Evolutionary conservation across 2,329 filamentous ascomycete genomes (phyloP).

Genomic region (Pyricularia pennisetigena): DNA sequence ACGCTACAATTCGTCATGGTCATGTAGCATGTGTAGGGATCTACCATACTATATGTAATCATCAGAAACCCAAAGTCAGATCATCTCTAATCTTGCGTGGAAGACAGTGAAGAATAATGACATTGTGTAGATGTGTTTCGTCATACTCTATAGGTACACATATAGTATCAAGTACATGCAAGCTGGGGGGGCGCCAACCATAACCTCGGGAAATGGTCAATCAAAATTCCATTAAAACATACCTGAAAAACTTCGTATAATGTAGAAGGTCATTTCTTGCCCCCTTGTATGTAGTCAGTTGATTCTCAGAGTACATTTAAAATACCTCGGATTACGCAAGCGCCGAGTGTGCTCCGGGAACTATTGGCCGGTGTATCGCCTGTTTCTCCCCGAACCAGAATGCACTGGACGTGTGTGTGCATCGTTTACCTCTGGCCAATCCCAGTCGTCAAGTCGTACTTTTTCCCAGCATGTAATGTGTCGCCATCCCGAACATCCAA

Average conservation of each 20-base stretch:
- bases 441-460: neutral
- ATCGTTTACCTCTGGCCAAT: neutral
- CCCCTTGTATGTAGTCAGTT: neutral
- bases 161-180: neutral
- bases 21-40: too few species aligned
- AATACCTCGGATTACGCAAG: neutral
- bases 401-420: neutral
- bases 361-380: neutral
- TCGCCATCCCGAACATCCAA: neutral
- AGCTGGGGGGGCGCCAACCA: neutral
- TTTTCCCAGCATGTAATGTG: neutral
- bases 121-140: neutral
- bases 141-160: neutral
- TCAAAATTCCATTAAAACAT: too few species aligned
- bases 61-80: neutral
- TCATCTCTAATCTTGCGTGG: neutral
- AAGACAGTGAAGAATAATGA: neutral
- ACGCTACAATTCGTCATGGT: neutral
- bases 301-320: neutral
- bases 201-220: too few species aligned
- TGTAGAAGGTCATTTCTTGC: neutral
- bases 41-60: neutral
- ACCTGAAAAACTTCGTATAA: neutral
- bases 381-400: neutral
- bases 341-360: neutral